Base-by-base conservation (phyloP, 169 alveolate species). In the Plasmodium reichenowi region DNA sequence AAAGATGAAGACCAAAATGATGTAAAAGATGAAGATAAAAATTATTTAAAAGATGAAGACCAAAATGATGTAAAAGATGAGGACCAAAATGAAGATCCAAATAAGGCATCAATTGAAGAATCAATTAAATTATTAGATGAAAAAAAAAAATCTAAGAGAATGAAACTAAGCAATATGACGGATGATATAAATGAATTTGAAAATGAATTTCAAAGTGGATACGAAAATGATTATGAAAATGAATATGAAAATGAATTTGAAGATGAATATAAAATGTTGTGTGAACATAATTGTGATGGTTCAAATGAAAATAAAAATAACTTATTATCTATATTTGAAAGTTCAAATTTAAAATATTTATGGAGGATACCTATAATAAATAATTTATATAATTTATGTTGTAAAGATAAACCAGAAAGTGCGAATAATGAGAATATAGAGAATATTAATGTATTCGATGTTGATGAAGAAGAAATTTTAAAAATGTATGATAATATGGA, bases 351-450 rank as follows among this genome's bases (percentile, higher is more conserved):
- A 58, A 78, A 67, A 48, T 54, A 80, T 43, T 63, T 80, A 5
- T 80, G 68, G 83, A 60, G 73, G 59, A 54, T 59, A 45, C 90
- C 90, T 17, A 24, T 80, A 13, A 67, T 80, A 56, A 66, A 80
- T 20, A 8, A 72, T 12, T 50, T 80, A 52, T 68, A 68, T 58
- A 68, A 80, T 32, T 56, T 15, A 58, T 80, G 60, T 26, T 32
- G n/a, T 60, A 62, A 80, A 32, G 17, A 68, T 52, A 67, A 52
- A 38, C 54, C 38, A n/a, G 73, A 70, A 13, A 24, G 8, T 26
- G 48, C 0, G 4, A 17, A 10, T 58, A 80, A 26, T 38, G 43
- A 64, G 8, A 52, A 68, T 48, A 20, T 52, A 17, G 66, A 80
- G 56, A 72, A 67, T 17, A 32, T 80, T 38, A 72, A 80, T 20